A percentile compares a stretch with the other conserved stretches of the same genome.
Evolutionary conservation across 176 grass and related monocot genomes (phyloP).

Genomic region (Avena sativa): DNA sequence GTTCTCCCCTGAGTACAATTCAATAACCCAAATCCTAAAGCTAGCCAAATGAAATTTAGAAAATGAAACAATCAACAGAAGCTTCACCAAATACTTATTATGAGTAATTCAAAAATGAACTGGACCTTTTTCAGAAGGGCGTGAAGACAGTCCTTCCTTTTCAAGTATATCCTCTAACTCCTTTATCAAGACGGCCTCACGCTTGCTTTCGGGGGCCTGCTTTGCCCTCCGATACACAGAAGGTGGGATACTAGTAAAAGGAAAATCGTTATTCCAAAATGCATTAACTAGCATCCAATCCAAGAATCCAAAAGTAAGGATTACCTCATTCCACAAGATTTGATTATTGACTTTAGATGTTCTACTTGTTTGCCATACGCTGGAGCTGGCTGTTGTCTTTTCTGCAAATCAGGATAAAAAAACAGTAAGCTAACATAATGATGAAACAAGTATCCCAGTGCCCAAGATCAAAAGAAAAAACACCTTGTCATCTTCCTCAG

Average conservation of each 20-base stretch:
- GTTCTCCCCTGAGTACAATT: slow-evolving; percentile 6
- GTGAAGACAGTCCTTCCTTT: slow-evolving; percentile 92
- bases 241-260: slow-evolving; percentile 72
- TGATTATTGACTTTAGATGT: slow-evolving; percentile 89
- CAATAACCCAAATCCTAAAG: neutral
- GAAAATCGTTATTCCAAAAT: slow-evolving; percentile 38
- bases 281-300: slow-evolving; percentile 1
- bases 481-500: slow-evolving; percentile 67
- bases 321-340: slow-evolving; percentile 87
- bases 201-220: slow-evolving; percentile 85
- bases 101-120: slow-evolving; percentile 29
- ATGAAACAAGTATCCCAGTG: slow-evolving; percentile 20
- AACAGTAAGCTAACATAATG: slow-evolving; percentile 18
- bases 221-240: slow-evolving; percentile 86
- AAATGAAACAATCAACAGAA: slow-evolving; percentile 26
- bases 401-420: slow-evolving; percentile 62
- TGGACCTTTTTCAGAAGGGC: slow-evolving; percentile 95
- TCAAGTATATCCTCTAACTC: slow-evolving; percentile 85
- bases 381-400: slow-evolving; percentile 64
- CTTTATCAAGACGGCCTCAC: slow-evolving; percentile 76
- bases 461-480: slow-evolving; percentile 31
- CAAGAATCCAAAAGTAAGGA: slow-evolving; percentile 47
- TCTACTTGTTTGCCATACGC: slow-evolving; percentile 81
- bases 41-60: neutral
- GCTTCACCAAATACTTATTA: neutral